Evolutionary conservation across 352 stramenopile genomes (phyloP).

Genomic region (Phytophthora sansomeana): DNA sequence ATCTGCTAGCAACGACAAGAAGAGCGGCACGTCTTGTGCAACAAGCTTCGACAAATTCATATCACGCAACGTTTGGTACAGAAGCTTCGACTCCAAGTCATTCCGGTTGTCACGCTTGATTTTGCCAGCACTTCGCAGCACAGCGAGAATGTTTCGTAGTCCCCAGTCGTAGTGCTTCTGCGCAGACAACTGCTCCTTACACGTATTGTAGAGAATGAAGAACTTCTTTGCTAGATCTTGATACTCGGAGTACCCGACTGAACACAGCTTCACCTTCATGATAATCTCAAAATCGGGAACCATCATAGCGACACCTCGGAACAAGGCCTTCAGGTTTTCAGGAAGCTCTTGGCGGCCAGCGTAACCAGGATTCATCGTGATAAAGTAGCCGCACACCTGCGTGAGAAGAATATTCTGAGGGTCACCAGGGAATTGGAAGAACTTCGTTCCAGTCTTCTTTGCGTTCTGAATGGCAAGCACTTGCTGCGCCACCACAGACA

Average conservation of each 20-base stretch:
- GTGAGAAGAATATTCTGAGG: slow-evolving; percentile 97
- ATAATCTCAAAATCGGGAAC: slow-evolving; percentile 94
- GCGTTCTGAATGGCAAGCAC: slow-evolving; percentile 98
- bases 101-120: slow-evolving; percentile 93
- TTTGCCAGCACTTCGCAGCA: slow-evolving; percentile 89
- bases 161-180: slow-evolving; percentile 96
- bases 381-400: slow-evolving; percentile 97
- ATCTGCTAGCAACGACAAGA: slow-evolving; percentile 96
- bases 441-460: slow-evolving; percentile 95
- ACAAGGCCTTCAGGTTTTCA: slow-evolving; percentile 98
- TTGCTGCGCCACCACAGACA: slow-evolving; percentile 98
- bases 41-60: slow-evolving; percentile 99
- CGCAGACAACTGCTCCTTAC: slow-evolving; percentile 92
- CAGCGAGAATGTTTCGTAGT: slow-evolving; percentile 90
- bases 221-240: slow-evolving; percentile 93
- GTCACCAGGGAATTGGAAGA: slow-evolving; percentile 98
- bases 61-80: slow-evolving; percentile 93
- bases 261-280: slow-evolving; percentile 97
- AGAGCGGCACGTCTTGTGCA: slow-evolving; percentile 97
- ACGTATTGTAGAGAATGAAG: slow-evolving; percentile 92
- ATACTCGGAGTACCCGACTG: slow-evolving; percentile 95
- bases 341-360: slow-evolving; percentile 97
- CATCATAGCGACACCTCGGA: slow-evolving; percentile 93
- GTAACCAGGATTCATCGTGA: slow-evolving; percentile 99
- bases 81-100: slow-evolving; percentile 86